Evolutionary conservation across 1,139 yeast species (phyloP).

Genomic region (Zygoascus meyerae): DNA sequence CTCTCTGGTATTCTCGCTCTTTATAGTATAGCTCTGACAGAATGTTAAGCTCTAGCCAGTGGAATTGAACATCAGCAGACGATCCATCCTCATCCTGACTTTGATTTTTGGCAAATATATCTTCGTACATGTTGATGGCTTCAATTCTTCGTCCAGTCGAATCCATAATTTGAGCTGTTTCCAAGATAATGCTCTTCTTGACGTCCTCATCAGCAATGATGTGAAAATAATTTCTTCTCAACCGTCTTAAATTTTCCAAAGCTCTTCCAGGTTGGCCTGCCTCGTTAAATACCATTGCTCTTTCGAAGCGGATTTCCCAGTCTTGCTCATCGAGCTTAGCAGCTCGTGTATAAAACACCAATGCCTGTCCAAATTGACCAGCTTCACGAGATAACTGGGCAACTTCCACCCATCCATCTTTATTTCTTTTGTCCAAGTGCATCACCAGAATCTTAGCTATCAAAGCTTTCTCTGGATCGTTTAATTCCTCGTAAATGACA

Average conservation of each 20-base stretch:
- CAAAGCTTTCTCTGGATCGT: constrained; percentile 65
- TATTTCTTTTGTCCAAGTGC: constrained; percentile 69
- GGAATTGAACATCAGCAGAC: constrained; percentile 41
- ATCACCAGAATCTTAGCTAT: constrained; percentile 83
- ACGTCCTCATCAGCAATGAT: constrained; percentile 11
- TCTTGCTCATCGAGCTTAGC: constrained; percentile 20
- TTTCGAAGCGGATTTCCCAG: constrained; percentile 27
- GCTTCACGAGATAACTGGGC: constrained; percentile 70
- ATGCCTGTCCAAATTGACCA: constrained; percentile 74
- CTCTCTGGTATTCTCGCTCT: constrained; percentile 57
- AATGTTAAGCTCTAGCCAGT: constrained; percentile 85
- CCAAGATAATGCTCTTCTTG: constrained; percentile 57
- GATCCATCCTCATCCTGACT: constrained; percentile 16
- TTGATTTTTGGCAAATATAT: constrained; percentile 24
- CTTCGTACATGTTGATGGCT: constrained; percentile 71
- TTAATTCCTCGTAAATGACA: constrained; percentile 68
- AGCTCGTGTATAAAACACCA: constrained; percentile 55
- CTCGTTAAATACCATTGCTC: constrained; percentile 64
- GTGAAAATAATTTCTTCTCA: constrained; percentile 55
- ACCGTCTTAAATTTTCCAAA: constrained; percentile 61
- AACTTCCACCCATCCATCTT: constrained; percentile 76
- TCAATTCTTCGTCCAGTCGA: constrained; percentile 71
- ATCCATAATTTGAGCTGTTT: constrained; percentile 71
- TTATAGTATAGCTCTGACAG: constrained; percentile 70
- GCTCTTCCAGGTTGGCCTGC: constrained; percentile 66